Percentiles rank a stretch among this genome's conserved stretches.
Conservation (phyloP, 345 rosid genomes). For the Eutrema heterophyllum region DNA sequence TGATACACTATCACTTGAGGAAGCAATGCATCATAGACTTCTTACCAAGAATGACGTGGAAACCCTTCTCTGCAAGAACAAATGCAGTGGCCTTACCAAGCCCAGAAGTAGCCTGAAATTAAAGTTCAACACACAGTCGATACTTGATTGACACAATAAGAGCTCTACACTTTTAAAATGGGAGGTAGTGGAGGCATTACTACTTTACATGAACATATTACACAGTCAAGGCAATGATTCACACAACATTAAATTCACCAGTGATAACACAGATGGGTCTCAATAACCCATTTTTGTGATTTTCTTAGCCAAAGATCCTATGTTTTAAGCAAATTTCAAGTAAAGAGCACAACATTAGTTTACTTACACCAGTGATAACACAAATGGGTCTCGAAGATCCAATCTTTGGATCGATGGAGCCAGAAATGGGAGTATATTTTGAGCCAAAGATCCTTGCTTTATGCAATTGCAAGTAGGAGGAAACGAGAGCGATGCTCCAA, state of each 20-base stretch:
- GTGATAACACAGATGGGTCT: background rate
- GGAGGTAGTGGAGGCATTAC: background rate
- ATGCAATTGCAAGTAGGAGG: constrained; percentile 51
- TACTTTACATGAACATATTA: background rate
- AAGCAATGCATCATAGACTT: background rate
- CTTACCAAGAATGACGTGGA: constrained; percentile 65
- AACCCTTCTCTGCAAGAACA: constrained; percentile 66
- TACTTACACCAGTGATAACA: constrained; percentile 64
- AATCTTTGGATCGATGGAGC: constrained; percentile 20
- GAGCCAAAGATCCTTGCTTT: constrained; percentile 32
- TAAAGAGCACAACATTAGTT: background rate
- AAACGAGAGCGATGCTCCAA: constrained; percentile 52
- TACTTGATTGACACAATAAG: background rate
- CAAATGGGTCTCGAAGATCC: constrained; percentile 47
- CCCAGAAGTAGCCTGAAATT: constrained; percentile 68
- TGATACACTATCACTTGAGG: background rate
- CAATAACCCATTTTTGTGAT: background rate
- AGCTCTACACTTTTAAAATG: background rate
- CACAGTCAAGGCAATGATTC: background rate
- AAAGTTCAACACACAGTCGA: background rate
- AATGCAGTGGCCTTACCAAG: constrained; percentile 68
- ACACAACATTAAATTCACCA: background rate
- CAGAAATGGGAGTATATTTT: constrained; percentile 21
- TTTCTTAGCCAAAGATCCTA: background rate
- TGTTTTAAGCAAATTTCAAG: background rate